Conservation (phyloP, 1,139 yeast species). For the Geotrichum reessii region DNA sequence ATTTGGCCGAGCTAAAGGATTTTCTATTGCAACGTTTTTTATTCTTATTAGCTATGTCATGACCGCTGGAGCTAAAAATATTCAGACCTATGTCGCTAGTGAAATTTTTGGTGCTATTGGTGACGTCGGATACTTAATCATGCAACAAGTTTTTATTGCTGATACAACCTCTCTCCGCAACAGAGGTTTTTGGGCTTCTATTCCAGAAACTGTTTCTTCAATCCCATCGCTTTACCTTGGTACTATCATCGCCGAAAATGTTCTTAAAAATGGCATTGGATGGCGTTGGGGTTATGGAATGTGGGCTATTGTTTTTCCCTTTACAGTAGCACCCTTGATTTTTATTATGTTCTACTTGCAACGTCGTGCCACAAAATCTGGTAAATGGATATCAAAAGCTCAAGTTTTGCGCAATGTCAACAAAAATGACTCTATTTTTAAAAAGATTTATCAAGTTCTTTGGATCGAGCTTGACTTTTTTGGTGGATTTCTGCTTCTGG, state of each 20-base stretch:
- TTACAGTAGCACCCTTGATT: slow-evolving; percentile 52
- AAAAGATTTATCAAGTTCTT: slow-evolving; percentile 3
- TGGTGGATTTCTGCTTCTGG: slow-evolving; percentile 17
- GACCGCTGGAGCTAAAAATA: slow-evolving; percentile 33
- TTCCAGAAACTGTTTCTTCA: slow-evolving; percentile 8
- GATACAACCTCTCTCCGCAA: slow-evolving; percentile 38
- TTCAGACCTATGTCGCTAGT: slow-evolving; percentile 33
- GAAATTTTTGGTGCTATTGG: slow-evolving; percentile 38
- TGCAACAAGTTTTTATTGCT: slow-evolving; percentile 38
- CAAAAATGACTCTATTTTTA: neutral
- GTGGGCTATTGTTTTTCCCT: slow-evolving; percentile 69
- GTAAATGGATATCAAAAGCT: neutral
- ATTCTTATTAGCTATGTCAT: slow-evolving; percentile 34
- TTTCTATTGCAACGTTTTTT: slow-evolving; percentile 32
- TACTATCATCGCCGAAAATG: slow-evolving; percentile 20
- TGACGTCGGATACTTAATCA: slow-evolving; percentile 35
- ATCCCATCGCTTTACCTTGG: slow-evolving; percentile 11
- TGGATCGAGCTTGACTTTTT: slow-evolving; percentile 19
- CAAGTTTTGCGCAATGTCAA: neutral
- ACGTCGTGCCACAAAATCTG: slow-evolving; percentile 14
- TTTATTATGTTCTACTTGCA: slow-evolving; percentile 12
- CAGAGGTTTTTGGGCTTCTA: slow-evolving; percentile 31
- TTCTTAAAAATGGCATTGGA: slow-evolving; percentile 17
- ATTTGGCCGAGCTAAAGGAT: slow-evolving; percentile 41
- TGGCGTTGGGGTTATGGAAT: slow-evolving; percentile 72